Evolutionary conservation across 169 alveolate genomes (phyloP).

Genomic region (Eimeria praecox): DNA sequence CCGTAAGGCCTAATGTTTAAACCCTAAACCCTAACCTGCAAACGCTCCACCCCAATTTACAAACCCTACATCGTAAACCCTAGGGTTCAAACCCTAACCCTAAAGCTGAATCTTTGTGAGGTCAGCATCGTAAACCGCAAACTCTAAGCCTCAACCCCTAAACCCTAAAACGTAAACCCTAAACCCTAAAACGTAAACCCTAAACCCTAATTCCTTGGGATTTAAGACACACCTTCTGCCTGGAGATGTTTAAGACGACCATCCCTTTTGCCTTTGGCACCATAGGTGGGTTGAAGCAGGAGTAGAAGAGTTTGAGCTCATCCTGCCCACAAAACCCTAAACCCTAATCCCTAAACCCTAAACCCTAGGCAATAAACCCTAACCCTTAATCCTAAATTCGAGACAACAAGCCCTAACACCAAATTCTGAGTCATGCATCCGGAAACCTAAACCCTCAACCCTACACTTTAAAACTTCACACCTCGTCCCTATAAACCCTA

Average conservation of each 20-base stretch:
- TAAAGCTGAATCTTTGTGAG: background rate
- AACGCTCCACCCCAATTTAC: background rate
- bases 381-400: background rate
- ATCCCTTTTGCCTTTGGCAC: constrained; percentile 81
- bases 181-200: background rate
- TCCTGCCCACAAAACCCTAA: constrained; percentile 33
- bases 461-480: background rate
- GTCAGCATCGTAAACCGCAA: background rate
- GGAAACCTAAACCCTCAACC: background rate
- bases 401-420: background rate
- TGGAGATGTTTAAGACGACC: constrained; percentile 71
- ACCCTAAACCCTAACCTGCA: background rate
- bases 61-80: background rate
- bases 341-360: background rate
- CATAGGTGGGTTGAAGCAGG: constrained; percentile 60
- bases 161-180: background rate
- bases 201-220: background rate
- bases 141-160: background rate
- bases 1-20: background rate
- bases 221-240: constrained; percentile 29
- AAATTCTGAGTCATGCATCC: no score
- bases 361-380: no score
- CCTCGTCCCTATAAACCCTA: background rate
- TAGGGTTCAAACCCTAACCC: background rate
- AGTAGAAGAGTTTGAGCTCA: constrained; percentile 71